Percentiles rank a stretch among this genome's conserved stretches.
phyloP scores from a whole-genome alignment of 768 basidiomycete genomes.

The Podaxis sp. region DNA sequence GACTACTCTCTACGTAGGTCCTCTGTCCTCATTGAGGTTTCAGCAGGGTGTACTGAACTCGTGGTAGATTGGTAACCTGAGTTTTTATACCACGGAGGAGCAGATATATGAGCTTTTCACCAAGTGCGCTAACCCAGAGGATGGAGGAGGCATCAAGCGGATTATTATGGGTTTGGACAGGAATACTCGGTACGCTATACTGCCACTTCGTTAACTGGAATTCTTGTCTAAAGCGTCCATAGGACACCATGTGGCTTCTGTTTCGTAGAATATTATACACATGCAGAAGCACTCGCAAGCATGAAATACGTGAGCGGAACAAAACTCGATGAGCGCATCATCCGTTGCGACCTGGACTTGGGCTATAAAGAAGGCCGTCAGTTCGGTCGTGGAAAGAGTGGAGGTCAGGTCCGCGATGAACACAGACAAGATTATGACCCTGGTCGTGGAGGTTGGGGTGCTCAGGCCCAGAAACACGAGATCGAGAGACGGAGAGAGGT shows the following conservation, averaged over 20 bases:
- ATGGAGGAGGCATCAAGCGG: constrained; percentile 87
- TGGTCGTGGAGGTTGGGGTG: constrained; percentile 94
- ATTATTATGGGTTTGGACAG: constrained; percentile 95
- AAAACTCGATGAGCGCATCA: constrained; percentile 97
- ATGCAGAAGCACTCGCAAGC: constrained; percentile 88
- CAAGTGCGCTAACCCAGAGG: constrained; percentile 85
- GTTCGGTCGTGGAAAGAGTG: constrained; percentile 96
- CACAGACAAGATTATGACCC: constrained; percentile 97
- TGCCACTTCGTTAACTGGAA: constrained; percentile 1
- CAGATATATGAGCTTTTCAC: constrained; percentile 93
- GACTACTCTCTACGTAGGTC: constrained; percentile 86
- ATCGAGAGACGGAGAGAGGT: constrained; percentile 77
- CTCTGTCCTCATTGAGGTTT: constrained; percentile 17
- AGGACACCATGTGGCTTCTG: constrained; percentile 95
- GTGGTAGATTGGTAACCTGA: constrained; percentile 82
- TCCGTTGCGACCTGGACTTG: constrained; percentile 95
- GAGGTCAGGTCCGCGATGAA: constrained; percentile 96
- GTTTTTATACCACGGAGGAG: constrained; percentile 94
- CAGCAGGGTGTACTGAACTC: constrained; percentile 15
- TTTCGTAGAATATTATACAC: constrained; percentile 96
- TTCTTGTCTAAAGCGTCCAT: constrained; percentile 20
- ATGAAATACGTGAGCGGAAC: constrained; percentile 97
- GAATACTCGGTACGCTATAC: constrained; percentile 65
- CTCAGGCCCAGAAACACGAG: constrained; percentile 74
- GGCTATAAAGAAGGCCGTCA: constrained; percentile 97